phyloP scores from a whole-genome alignment of 495 filamentous ascomycete genomes.

The Penicillium alfredii region DNA sequence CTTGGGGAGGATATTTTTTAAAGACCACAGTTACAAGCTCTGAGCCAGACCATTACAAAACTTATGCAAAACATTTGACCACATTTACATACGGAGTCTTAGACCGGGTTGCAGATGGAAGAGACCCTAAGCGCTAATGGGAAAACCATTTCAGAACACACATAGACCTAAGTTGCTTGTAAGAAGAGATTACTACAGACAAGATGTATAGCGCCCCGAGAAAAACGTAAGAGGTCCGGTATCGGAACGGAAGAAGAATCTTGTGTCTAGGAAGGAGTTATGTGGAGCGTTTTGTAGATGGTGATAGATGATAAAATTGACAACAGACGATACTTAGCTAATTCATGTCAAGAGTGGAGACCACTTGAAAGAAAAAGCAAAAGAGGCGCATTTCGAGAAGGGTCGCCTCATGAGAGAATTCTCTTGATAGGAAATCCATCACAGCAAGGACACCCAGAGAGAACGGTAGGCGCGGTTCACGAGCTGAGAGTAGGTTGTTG shows the following conservation, averaged over 20 bases:
- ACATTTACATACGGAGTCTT: too few species aligned
- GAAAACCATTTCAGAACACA: constrained; percentile 7
- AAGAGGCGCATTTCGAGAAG: constrained; percentile 1
- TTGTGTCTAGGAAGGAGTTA: constrained; percentile 4
- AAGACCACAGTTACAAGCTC: too few species aligned
- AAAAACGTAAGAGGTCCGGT: constrained; percentile 2
- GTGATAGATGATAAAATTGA: not conserved
- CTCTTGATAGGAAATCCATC: constrained; percentile 5
- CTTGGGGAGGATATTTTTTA: too few species aligned
- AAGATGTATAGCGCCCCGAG: constrained; percentile 2
- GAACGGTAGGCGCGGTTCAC: constrained; percentile 1
- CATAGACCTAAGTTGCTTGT: not conserved
- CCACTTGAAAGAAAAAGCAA: not conserved
- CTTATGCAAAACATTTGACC: too few species aligned
- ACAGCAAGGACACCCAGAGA: constrained; percentile 2
- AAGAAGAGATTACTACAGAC: constrained; percentile 2
- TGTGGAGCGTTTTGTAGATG: not conserved
- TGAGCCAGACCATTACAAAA: too few species aligned
- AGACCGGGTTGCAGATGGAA: too few species aligned
- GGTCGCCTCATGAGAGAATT: not conserved
- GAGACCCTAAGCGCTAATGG: constrained; percentile 31
- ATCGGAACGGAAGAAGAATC: not conserved
- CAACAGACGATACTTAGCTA: not conserved
- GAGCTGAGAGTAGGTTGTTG: constrained; percentile 21
- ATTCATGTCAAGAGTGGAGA: not conserved